Evolutionary conservation across 192 early-diverging fungal species (phyloP).

Genomic region (Coemansia sp.): DNA sequence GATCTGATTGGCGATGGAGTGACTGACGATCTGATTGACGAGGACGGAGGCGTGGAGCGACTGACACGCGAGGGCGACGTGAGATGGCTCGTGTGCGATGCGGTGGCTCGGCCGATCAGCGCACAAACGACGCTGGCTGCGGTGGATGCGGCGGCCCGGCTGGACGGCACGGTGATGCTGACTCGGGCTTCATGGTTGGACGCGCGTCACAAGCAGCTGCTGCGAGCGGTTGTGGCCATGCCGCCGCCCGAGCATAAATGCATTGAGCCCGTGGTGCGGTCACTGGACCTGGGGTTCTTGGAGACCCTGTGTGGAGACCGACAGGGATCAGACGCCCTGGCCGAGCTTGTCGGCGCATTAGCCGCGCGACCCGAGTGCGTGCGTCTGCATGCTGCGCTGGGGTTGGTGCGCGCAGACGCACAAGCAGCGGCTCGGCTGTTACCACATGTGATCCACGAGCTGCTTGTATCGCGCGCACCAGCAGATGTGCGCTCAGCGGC

Average conservation of each 20-base stretch:
- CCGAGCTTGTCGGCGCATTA: conserved; percentile 33
- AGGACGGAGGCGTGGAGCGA: conserved; percentile 1
- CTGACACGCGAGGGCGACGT: conserved; percentile 21
- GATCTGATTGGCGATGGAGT: neutral
- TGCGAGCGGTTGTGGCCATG: conserved; percentile 24
- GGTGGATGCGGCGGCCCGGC: conserved; percentile 14
- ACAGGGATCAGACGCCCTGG: conserved; percentile 18
- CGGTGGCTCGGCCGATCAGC: conserved; percentile 16
- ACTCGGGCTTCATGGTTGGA: conserved; percentile 14
- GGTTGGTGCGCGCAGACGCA: conserved; percentile 31
- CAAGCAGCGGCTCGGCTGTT: conserved; percentile 29
- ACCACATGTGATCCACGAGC: conserved; percentile 30
- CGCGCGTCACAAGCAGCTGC: conserved; percentile 17
- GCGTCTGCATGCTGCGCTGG: conserved; percentile 16
- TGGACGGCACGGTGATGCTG: neutral
- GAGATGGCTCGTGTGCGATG: conserved; percentile 24
- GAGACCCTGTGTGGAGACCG: conserved; percentile 22
- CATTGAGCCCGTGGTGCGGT: neutral
- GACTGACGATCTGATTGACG: neutral
- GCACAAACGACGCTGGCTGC: conserved; percentile 15
- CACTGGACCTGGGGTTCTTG: conserved; percentile 26
- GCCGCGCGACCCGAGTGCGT: conserved; percentile 19
- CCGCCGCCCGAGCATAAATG: conserved; percentile 8
- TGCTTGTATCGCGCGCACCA: conserved; percentile 13
- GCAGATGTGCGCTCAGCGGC: conserved; percentile 18